phyloP scores from a whole-genome alignment of 495 filamentous ascomycete genomes.

The Symbiotaphrina buchneri region DNA sequence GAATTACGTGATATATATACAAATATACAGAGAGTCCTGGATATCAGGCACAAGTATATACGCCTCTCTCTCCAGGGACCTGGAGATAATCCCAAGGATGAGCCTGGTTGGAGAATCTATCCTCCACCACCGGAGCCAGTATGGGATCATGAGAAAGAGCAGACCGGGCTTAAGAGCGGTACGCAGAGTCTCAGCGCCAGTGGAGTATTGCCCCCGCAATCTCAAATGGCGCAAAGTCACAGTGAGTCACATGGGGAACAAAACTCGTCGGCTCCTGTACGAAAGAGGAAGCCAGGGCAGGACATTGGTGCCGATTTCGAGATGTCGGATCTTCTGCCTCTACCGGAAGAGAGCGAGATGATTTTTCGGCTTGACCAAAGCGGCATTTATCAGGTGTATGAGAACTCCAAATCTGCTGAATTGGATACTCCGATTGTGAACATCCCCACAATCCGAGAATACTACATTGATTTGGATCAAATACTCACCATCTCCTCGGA shows the following conservation, averaged over 20 bases:
- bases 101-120: constrained; percentile 68
- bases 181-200: constrained; percentile 32
- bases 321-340: constrained; percentile 47
- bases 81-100: constrained; percentile 69
- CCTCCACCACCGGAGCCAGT: constrained; percentile 75
- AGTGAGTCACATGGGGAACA: not conserved
- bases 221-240: constrained; percentile 1
- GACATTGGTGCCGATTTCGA: constrained; percentile 85
- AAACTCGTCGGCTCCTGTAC: constrained; percentile 10
- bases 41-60: constrained; percentile 78
- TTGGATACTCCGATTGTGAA: constrained; percentile 43
- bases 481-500: constrained; percentile 72
- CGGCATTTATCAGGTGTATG: constrained; percentile 82
- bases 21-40: constrained; percentile 64
- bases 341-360: constrained; percentile 47
- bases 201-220: constrained; percentile 18
- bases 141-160: constrained; percentile 53
- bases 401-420: constrained; percentile 35
- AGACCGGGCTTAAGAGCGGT: constrained; percentile 14
- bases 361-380: constrained; percentile 55
- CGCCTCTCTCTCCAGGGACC: constrained; percentile 61
- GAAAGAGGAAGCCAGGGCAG: constrained; percentile 66
- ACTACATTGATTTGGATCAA: constrained; percentile 83
- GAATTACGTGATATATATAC: constrained; percentile 70
- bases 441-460: constrained; percentile 78